A percentile compares a stretch with the other conserved stretches of the same genome.
Conservation (phyloP, 148 eudicot species). For the Heliamphora exappendiculata region DNA sequence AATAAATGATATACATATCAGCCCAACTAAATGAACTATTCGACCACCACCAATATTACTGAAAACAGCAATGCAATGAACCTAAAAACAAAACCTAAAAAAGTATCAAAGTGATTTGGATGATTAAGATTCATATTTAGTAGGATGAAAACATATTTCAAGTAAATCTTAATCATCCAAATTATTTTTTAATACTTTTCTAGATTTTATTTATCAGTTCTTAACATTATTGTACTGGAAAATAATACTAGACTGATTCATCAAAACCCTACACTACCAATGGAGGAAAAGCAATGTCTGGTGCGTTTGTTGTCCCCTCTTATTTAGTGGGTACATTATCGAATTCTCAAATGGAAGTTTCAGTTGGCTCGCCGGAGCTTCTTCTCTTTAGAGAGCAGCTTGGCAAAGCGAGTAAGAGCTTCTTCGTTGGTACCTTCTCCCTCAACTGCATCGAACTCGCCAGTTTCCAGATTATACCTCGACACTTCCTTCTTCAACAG, state of each 20-base stretch:
- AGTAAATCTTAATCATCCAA: too few species aligned
- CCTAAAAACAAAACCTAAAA: too few species aligned
- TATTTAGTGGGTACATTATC: neutral
- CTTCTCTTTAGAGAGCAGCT: slow-evolving; percentile 46
- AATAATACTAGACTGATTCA: too few species aligned
- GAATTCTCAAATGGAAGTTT: neutral
- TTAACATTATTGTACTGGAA: too few species aligned
- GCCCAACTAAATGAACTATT: neutral
- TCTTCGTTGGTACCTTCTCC: slow-evolving; percentile 49
- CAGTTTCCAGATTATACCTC: slow-evolving; percentile 52
- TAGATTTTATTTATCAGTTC: too few species aligned
- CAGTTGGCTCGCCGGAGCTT: slow-evolving; percentile 22
- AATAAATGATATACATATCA: too few species aligned
- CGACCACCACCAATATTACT: too few species aligned
- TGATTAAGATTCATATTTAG: too few species aligned
- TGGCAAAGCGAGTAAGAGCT: slow-evolving; percentile 49
- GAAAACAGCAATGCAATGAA: too few species aligned
- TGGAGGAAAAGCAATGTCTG: neutral
- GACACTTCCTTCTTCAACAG: slow-evolving; percentile 45
- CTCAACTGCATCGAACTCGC: slow-evolving; percentile 24
- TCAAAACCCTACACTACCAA: neutral
- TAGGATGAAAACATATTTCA: too few species aligned
- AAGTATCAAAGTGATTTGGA: too few species aligned
- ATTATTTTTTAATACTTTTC: too few species aligned
- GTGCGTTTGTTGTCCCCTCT: neutral